Percentiles rank a stretch among this genome's conserved stretches.
These are phyloP conservation scores for Aspergillus bombycis DNA, from an alignment of 2,329 filamentous ascomycete genomes.

Conservation along the genomic window DNA sequence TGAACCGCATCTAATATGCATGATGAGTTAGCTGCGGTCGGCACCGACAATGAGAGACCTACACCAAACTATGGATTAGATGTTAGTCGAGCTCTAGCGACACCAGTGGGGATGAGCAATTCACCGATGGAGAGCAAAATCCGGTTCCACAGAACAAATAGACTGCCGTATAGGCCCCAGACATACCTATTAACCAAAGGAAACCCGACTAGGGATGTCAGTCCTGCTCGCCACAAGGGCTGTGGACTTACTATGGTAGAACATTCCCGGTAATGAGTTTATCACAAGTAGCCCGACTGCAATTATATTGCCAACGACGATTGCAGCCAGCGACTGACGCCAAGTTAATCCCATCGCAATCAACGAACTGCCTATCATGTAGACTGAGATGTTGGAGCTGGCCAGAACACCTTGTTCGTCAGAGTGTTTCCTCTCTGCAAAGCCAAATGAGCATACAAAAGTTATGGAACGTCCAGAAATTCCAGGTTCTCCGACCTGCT, in stretches of 20 bases:
- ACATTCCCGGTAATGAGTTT: slow-evolving; percentile 49
- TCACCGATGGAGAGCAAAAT: slow-evolving; percentile 39
- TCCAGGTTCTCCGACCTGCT: slow-evolving; percentile 48
- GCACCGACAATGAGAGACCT: neutral
- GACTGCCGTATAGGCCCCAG: slow-evolving; percentile 35
- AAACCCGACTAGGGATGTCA: slow-evolving; percentile 29
- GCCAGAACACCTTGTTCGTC: slow-evolving; percentile 47
- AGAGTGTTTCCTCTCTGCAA: neutral
- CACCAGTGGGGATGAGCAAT: neutral
- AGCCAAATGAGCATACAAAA: slow-evolving; percentile 38
- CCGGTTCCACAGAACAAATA: slow-evolving; percentile 30
- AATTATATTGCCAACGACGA: slow-evolving; percentile 38
- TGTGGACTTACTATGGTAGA: slow-evolving; percentile 39
- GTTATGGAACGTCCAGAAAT: slow-evolving; percentile 48
- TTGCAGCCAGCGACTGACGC: slow-evolving; percentile 38
- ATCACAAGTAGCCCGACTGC: slow-evolving; percentile 45
- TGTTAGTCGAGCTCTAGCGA: neutral
- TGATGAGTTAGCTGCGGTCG: neutral
- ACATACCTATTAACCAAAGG: slow-evolving; percentile 38
- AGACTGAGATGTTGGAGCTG: slow-evolving; percentile 44
- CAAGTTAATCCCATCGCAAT: slow-evolving; percentile 37
- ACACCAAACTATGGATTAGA: neutral
- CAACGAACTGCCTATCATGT: slow-evolving; percentile 39
- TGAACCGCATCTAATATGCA: slow-evolving; percentile 40
- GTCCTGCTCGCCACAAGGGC: neutral